Conservation (phyloP, 2,329 filamentous ascomycete genomes). For the Pestalotiopsis fici region DNA sequence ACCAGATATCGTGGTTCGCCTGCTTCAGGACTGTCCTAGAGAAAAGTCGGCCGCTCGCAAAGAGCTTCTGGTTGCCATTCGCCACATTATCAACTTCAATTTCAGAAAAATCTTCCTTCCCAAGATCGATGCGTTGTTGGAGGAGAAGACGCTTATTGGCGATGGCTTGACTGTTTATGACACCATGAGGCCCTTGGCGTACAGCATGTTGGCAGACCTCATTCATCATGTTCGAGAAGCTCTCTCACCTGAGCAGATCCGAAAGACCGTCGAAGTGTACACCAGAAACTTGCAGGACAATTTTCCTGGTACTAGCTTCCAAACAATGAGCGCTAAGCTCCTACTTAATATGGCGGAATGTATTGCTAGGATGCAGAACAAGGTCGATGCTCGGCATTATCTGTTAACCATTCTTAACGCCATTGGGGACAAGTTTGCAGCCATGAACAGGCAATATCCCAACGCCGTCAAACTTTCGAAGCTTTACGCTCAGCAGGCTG, state of each 20-base stretch:
- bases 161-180: conserved; percentile 97
- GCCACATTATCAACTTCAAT: conserved; percentile 99
- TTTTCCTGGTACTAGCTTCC: conserved; percentile 96
- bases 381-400: conserved; percentile 91
- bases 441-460: conserved; percentile 94
- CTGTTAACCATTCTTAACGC: conserved; percentile 97
- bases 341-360: conserved; percentile 97
- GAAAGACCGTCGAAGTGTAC: conserved; percentile 95
- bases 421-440: conserved; percentile 96
- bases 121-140: conserved; percentile 92
- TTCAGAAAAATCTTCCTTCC: conserved; percentile 92
- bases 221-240: conserved; percentile 95
- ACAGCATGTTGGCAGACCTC: conserved; percentile 96
- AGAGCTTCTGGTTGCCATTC: conserved; percentile 91
- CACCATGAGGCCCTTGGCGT: conserved; percentile 91
- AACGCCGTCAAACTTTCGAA: conserved; percentile 94
- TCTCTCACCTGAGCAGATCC: conserved; percentile 87
- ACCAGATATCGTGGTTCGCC: conserved; percentile 84
- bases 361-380: conserved; percentile 91
- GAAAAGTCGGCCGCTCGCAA: conserved; percentile 94
- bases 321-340: conserved; percentile 98
- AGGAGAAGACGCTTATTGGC: conserved; percentile 91
- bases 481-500: conserved; percentile 70
- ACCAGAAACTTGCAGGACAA: conserved; percentile 94
- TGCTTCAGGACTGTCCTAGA: conserved; percentile 90